Base-by-base conservation (phyloP, 768 basidiomycete genomes). In the Punctularia strigosozonata region DNA sequence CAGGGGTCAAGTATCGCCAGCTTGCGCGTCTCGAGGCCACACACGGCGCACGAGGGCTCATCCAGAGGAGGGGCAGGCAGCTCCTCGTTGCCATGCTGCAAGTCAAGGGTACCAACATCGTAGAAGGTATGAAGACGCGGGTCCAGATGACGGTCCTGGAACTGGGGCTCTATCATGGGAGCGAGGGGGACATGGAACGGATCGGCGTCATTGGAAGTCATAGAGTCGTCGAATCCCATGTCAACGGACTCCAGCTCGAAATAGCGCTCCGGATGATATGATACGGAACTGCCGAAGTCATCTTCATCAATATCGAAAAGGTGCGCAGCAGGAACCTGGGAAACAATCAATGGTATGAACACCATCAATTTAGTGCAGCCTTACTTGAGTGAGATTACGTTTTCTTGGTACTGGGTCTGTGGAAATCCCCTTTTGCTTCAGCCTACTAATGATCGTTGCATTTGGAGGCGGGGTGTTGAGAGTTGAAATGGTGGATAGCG, bases 281-380 rank as follows among this genome's bases (percentile, higher is more conserved):
- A n/a, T n/a, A n/a, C n/a, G n/a, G n/a, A n/a, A n/a, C n/a, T n/a
- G n/a, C n/a, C 75, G 48, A 71, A 71, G 41, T 75, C 73, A 50
- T 77, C 75, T 55, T 84, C 82, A 48, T 81, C 75, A 44, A 85
- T 83, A 50, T 84, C 77, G 52, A 80, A 84, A 41, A 83, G 61
- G 25, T 81, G 72, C 18, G 49, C 52, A 26, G 43, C 44, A 48
- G 63, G 55, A n/a, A n/a, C n/a, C 41, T 56, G 55, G 18, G 57
- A 50, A 8, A 53, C 42, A 45, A 45, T 45, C 35, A 43, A 25
- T 40, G 17, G 30, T 35, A 24, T 25, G 15, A 20, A 34, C 31
- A 48, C 45, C 46, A 50, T 48, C 42, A 54, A 41, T 6, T 5
- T 30, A 25, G 15, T 12, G 31, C 37, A 41, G n/a, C 15, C 63